phyloP scores from a whole-genome alignment of 2,329 filamentous ascomycete genomes.

The Penicillium sp. region DNA sequence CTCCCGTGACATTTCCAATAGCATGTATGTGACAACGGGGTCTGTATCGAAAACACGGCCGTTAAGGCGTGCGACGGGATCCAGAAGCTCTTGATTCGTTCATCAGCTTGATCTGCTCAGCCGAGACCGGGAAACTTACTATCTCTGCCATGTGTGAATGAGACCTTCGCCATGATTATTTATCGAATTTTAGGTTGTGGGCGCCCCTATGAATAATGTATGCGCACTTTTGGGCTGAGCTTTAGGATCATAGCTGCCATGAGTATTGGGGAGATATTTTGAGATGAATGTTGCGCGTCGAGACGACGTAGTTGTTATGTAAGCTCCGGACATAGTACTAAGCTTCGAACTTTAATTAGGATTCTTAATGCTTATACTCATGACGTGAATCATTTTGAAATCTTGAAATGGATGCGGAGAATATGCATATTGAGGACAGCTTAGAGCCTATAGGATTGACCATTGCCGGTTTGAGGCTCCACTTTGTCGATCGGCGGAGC shows the following conservation, averaged over 20 bases:
- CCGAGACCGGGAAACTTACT: not conserved
- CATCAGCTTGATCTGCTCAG: not conserved
- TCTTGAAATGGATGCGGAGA: not conserved
- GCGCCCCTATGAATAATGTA: not conserved
- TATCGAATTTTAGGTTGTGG: not conserved
- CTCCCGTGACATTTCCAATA: slow-evolving; percentile 18
- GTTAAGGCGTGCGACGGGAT: slow-evolving; percentile 16
- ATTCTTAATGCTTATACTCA: not conserved
- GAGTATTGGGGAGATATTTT: not conserved
- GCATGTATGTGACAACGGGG: slow-evolving; percentile 24
- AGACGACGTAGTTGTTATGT: slow-evolving; percentile 4
- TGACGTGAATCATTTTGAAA: not conserved
- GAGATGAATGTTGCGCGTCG: not conserved
- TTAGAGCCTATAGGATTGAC: not conserved
- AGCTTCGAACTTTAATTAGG: no score
- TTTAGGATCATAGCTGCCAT: not conserved
- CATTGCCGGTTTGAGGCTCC: not conserved
- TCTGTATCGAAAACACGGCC: slow-evolving; percentile 22
- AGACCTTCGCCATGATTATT: slow-evolving; percentile 9
- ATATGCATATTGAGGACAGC: no score
- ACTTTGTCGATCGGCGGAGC: not conserved
- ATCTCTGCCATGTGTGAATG: slow-evolving; percentile 15
- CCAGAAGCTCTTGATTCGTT: slow-evolving; percentile 10
- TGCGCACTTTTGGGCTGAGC: not conserved
- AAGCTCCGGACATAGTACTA: not conserved